Evolutionary conservation across 1,284 basidiomycete species (phyloP).

Genomic region (Apiotrichum veenhuisii): DNA sequence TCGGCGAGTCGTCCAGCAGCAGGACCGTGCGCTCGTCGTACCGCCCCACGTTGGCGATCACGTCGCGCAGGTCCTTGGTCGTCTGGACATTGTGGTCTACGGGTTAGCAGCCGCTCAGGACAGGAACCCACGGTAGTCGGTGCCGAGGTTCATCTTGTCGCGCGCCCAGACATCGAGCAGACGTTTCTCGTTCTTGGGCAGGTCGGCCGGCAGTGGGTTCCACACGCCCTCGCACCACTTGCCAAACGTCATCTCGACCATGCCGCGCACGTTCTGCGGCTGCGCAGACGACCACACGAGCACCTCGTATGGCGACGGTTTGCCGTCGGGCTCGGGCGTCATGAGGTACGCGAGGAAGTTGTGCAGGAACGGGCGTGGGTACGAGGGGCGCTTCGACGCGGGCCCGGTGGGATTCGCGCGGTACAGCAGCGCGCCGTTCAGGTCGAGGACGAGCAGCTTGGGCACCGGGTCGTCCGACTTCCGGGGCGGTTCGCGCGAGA

Average conservation of each 20-base stretch:
- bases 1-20: conserved; percentile 46
- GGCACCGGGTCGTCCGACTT: conserved; percentile 2
- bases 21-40: conserved; percentile 34
- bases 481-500: conserved; percentile 3
- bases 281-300: conserved; percentile 49
- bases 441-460: conserved; percentile 46
- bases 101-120: conserved; percentile 16
- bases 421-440: conserved; percentile 48
- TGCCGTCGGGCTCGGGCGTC: conserved; percentile 19
- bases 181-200: conserved; percentile 28
- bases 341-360: conserved; percentile 48
- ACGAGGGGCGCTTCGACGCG: conserved; percentile 12
- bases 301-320: conserved; percentile 35
- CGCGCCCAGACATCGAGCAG: conserved; percentile 46
- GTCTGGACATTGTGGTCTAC: conserved; percentile 33
- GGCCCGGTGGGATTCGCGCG: conserved; percentile 21
- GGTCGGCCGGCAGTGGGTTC: conserved; percentile 22
- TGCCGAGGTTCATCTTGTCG: conserved; percentile 40
- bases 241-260: conserved; percentile 44
- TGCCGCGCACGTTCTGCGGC: conserved; percentile 44
- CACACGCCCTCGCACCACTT: conserved; percentile 32
- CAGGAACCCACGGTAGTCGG: conserved; percentile 36
- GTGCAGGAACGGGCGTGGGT: conserved; percentile 43
- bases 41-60: conserved; percentile 16
- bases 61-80: conserved; percentile 44